phyloP scores from a whole-genome alignment of 306 rosid genomes.

The Rosa chinensis region DNA sequence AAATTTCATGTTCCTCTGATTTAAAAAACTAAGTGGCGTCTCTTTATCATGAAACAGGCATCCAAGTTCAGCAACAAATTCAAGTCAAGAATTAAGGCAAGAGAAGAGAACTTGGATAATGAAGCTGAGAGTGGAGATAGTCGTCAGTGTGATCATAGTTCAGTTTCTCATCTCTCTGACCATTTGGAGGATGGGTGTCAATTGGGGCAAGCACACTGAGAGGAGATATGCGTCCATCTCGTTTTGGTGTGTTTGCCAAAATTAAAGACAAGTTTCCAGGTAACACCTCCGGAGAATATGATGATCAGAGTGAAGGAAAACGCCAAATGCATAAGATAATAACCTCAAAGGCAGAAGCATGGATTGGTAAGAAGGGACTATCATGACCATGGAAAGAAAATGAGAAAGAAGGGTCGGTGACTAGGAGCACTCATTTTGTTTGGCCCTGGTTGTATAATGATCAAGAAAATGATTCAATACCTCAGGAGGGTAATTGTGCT shows the following conservation, averaged over 20 bases:
- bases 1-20: conserved; percentile 28
- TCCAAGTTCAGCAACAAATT: conserved; percentile 89
- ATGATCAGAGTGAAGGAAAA: conserved; percentile 66
- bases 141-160: conserved; percentile 57
- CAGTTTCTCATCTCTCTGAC: conserved; percentile 40
- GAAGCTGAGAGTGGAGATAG: conserved; percentile 68
- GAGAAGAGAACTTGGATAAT: conserved; percentile 55
- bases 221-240: conserved; percentile 55
- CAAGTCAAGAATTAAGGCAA: conserved; percentile 59
- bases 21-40: conserved; percentile 23
- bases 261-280: conserved; percentile 58
- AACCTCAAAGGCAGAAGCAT: conserved; percentile 77
- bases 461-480: conserved; percentile 54
- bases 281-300: conserved; percentile 51
- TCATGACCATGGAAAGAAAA: conserved; percentile 90
- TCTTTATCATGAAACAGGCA: conserved; percentile 62
- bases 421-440: conserved; percentile 38
- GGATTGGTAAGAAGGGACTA: conserved; percentile 72
- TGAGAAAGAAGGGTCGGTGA: conserved; percentile 57
- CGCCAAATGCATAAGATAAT: conserved; percentile 55
- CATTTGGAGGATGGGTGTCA: conserved; percentile 75
- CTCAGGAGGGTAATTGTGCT: conserved; percentile 36
- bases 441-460: conserved; percentile 63
- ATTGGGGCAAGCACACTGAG: conserved; percentile 91
- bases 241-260: conserved; percentile 50